These are phyloP conservation scores for Botrytis aclada DNA, from an alignment of 2,329 filamentous ascomycete genomes.

Conservation along the genomic window DNA sequence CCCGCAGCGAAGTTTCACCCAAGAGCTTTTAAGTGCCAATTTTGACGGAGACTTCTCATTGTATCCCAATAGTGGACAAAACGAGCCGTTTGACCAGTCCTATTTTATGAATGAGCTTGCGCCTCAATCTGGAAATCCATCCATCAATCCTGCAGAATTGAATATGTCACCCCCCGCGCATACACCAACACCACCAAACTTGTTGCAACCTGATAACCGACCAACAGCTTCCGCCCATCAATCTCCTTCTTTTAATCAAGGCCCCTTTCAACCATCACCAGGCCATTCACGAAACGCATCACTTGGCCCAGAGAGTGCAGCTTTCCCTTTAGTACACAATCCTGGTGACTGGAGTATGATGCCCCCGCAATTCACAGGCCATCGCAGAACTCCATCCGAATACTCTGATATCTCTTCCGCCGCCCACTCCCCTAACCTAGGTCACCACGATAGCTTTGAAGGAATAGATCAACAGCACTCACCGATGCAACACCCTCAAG, in stretches of 20 bases:
- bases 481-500: conserved; percentile 73
- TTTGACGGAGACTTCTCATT: conserved; percentile 62
- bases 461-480: conserved; percentile 68
- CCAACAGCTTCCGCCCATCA: conserved; percentile 39
- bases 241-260: conserved; percentile 36
- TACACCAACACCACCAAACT: conserved; percentile 33
- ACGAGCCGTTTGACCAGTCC: conserved; percentile 59
- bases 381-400: conserved; percentile 84
- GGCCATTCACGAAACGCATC: conserved; percentile 37
- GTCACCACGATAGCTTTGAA: conserved; percentile 76
- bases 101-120: conserved; percentile 55
- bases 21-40: conserved; percentile 48
- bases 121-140: conserved; percentile 42
- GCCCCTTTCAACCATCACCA: conserved; percentile 36
- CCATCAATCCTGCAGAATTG: conserved; percentile 45
- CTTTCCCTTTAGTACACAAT: conserved; percentile 50
- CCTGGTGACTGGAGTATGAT: conserved; percentile 57
- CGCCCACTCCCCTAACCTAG: conserved; percentile 77
- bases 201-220: conserved; percentile 33
- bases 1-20: conserved; percentile 48
- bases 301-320: conserved; percentile 38
- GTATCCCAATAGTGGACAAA: conserved; percentile 54
- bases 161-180: conserved; percentile 47
- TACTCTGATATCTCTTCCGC: conserved; percentile 87
- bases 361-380: conserved; percentile 67